phyloP scores from a whole-genome alignment of 164 flowering plant species.

The Nymphaea thermarum region DNA sequence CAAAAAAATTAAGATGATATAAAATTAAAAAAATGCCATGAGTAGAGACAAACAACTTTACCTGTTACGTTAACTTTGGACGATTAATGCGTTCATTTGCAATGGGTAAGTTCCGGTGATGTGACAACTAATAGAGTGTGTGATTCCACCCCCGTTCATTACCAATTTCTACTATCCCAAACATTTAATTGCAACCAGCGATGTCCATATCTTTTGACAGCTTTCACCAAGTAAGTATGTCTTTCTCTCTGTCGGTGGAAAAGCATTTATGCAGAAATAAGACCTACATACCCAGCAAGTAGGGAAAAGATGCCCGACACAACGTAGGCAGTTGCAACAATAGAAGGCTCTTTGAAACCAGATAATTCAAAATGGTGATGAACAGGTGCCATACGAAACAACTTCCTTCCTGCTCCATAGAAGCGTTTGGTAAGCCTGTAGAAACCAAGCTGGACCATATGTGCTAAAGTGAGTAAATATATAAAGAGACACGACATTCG shows the following conservation, averaged over 20 bases:
- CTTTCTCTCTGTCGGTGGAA: neutral
- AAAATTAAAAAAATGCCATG: too few relatives aligned
- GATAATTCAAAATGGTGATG: conserved; percentile 59
- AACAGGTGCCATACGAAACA: conserved; percentile 60
- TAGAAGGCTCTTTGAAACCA: conserved; percentile 55
- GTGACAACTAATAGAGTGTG: too few relatives aligned
- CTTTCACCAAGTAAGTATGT: neutral
- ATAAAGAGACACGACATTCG: too few relatives aligned
- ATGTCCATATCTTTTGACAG: too few relatives aligned
- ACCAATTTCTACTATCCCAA: too few relatives aligned
- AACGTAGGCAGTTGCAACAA: conserved; percentile 55
- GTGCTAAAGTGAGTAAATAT: neutral
- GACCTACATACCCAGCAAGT: conserved; percentile 66
- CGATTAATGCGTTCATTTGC: too few relatives aligned
- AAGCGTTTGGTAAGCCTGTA: conserved; percentile 39
- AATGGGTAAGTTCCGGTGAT: too few relatives aligned
- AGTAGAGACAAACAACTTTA: too few relatives aligned
- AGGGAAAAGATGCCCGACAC: conserved; percentile 43
- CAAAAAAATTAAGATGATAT: too few relatives aligned
- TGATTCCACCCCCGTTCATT: too few relatives aligned
- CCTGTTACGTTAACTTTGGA: too few relatives aligned
- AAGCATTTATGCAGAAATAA: conserved; percentile 46
- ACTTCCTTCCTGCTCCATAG: conserved; percentile 35
- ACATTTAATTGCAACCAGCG: too few relatives aligned
- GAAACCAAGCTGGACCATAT: conserved; percentile 30